Evolutionary conservation across 495 filamentous ascomycete genomes (phyloP).

Genomic region (Clohesyomyces aquaticus): DNA sequence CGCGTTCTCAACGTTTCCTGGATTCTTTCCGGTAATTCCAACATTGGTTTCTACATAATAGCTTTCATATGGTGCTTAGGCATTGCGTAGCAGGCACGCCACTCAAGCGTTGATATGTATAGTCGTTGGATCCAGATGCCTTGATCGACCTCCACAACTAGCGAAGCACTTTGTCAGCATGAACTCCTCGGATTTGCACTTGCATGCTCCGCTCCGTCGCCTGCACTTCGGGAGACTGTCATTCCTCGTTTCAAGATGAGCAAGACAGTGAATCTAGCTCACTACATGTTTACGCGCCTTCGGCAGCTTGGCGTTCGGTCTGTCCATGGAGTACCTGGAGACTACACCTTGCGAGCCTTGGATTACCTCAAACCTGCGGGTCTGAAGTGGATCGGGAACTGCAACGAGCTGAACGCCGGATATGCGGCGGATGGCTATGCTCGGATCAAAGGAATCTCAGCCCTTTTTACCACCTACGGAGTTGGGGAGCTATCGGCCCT

Average conservation of each 20-base stretch:
- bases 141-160: too few relatives aligned
- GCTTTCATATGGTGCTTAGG: too few relatives aligned
- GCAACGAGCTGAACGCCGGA: constrained; percentile 80
- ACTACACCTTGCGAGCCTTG: constrained; percentile 72
- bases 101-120: too few relatives aligned
- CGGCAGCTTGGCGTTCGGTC: constrained; percentile 69
- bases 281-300: constrained; percentile 72
- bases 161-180: too few relatives aligned
- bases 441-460: constrained; percentile 70
- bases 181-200: too few relatives aligned
- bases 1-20: too few relatives aligned
- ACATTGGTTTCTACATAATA: too few relatives aligned
- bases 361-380: constrained; percentile 67
- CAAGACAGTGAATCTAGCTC: constrained; percentile 42
- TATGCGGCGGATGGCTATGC: constrained; percentile 85
- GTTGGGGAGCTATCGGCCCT: constrained; percentile 78
- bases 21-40: too few relatives aligned
- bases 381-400: constrained; percentile 76
- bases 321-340: constrained; percentile 55
- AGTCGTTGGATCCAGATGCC: too few relatives aligned
- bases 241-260: constrained; percentile 11
- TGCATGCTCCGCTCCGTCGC: background rate
- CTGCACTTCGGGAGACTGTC: background rate
- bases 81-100: too few relatives aligned
- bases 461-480: constrained; percentile 78